Evolutionary conservation across 2,329 filamentous ascomycete species (phyloP).

Genomic region (Colletotrichum sp.): DNA sequence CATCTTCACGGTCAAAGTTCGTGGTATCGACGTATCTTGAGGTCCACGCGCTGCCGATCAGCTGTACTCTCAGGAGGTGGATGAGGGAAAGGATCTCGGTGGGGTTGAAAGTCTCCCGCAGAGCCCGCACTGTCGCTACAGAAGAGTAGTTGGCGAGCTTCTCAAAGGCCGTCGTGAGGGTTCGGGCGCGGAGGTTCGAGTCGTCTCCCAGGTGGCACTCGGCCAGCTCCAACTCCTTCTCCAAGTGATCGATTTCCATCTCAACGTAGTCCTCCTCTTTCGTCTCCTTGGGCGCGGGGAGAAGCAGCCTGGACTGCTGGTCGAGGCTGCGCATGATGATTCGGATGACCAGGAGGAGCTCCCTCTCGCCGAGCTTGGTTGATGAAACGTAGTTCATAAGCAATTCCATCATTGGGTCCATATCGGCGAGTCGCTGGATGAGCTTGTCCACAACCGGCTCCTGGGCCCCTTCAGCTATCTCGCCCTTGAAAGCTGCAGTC

Average conservation of each 20-base stretch:
- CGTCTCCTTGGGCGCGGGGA: slow-evolving; percentile 18
- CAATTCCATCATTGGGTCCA: slow-evolving; percentile 72
- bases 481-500: slow-evolving; percentile 59
- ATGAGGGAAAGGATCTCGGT: slow-evolving; percentile 76
- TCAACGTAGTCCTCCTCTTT: slow-evolving; percentile 40
- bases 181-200: slow-evolving; percentile 64
- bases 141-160: slow-evolving; percentile 72
- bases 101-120: slow-evolving; percentile 67
- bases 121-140: slow-evolving; percentile 62
- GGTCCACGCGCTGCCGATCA: slow-evolving; percentile 79
- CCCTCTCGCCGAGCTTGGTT: slow-evolving; percentile 68
- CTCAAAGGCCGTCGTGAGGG: slow-evolving; percentile 70
- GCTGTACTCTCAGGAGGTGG: slow-evolving; percentile 73
- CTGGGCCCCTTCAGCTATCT: slow-evolving; percentile 48
- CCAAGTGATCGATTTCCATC: slow-evolving; percentile 64
- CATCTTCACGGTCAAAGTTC: slow-evolving; percentile 45
- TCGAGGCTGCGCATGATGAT: slow-evolving; percentile 74
- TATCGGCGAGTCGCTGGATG: slow-evolving; percentile 63
- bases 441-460: slow-evolving; percentile 55
- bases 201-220: slow-evolving; percentile 71
- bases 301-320: slow-evolving; percentile 23
- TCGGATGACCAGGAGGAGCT: slow-evolving; percentile 70
- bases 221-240: slow-evolving; percentile 70
- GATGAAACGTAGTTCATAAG: slow-evolving; percentile 69
- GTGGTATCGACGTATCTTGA: slow-evolving; percentile 69